Conservation (phyloP, 495 filamentous ascomycete species). For the Talaromyces liani region DNA sequence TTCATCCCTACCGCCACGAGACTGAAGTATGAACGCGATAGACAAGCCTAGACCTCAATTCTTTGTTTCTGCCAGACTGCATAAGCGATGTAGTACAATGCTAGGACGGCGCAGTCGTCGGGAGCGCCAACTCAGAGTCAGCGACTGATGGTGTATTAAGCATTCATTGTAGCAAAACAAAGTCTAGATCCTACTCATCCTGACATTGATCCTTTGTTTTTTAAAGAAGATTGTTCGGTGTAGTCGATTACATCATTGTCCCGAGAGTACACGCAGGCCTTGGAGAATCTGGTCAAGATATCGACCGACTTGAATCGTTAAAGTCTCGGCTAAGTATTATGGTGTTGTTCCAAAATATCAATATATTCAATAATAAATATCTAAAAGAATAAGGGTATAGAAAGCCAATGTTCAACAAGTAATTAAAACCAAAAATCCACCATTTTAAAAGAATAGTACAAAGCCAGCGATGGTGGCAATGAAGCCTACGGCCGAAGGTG, state of each 20-base stretch:
- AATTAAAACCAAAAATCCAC: background rate
- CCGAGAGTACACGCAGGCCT: background rate
- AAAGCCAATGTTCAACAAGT: background rate
- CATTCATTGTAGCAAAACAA: too few species aligned
- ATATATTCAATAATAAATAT: slow-evolving; percentile 1
- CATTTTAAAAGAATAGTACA: background rate
- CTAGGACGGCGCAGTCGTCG: background rate
- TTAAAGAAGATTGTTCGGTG: background rate
- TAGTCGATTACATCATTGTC: background rate
- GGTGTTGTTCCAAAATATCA: background rate
- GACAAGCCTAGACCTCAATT: background rate
- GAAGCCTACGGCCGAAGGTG: background rate
- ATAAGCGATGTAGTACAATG: background rate
- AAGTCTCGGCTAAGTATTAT: background rate
- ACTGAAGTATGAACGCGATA: background rate
- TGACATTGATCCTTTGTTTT: background rate
- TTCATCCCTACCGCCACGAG: background rate
- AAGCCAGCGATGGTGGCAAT: background rate
- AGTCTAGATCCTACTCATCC: background rate
- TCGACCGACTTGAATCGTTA: background rate
- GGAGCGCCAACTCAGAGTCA: background rate
- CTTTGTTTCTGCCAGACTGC: background rate
- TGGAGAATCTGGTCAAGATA: too few species aligned
- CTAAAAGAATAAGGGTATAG: background rate
- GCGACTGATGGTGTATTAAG: too few species aligned